These are phyloP conservation scores for Zygotorulaspora mrakii DNA, from an alignment of 1,139 yeast species.

Conservation along the genomic window DNA sequence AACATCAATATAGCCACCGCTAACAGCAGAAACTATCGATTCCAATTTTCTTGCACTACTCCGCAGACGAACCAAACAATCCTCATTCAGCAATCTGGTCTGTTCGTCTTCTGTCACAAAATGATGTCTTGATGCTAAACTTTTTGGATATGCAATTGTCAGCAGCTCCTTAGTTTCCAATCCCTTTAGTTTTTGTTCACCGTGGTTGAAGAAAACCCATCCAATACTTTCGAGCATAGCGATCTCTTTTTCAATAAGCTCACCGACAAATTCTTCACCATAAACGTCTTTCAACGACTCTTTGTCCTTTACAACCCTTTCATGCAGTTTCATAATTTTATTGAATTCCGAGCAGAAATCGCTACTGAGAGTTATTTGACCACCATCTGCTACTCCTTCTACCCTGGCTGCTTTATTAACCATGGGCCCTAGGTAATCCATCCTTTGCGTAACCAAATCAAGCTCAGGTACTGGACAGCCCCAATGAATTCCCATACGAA, in stretches of 20 bases:
- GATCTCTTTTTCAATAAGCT: slow-evolving; percentile 64
- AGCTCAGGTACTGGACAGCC: slow-evolving; percentile 96
- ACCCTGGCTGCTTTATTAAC: slow-evolving; percentile 93
- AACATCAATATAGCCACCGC: slow-evolving; percentile 24
- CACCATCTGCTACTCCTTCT: slow-evolving; percentile 95
- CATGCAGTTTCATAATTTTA: slow-evolving; percentile 53
- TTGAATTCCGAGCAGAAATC: slow-evolving; percentile 75
- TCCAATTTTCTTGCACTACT: slow-evolving; percentile 27
- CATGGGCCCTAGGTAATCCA: slow-evolving; percentile 99
- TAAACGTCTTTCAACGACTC: slow-evolving; percentile 51
- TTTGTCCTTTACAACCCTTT: slow-evolving; percentile 42
- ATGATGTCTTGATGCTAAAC: slow-evolving; percentile 52
- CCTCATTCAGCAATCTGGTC: slow-evolving; percentile 26
- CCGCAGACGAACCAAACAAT: slow-evolving; percentile 28
- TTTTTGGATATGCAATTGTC: slow-evolving; percentile 71
- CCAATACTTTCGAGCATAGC: slow-evolving; percentile 65
- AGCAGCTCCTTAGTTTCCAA: slow-evolving; percentile 89
- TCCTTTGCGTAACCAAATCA: slow-evolving; percentile 90
- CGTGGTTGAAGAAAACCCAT: slow-evolving; percentile 64
- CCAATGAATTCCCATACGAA: slow-evolving; percentile 98
- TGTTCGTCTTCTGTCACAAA: slow-evolving; percentile 30
- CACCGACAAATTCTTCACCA: slow-evolving; percentile 60
- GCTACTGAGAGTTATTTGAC: slow-evolving; percentile 84
- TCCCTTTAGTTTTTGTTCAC: slow-evolving; percentile 89
- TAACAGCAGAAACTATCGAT: slow-evolving; percentile 26